Evolutionary conservation across 1,284 basidiomycete species (phyloP), one percentile per base, ranked within the genome.

Genomic region (Kwoniella shivajii): DNA sequence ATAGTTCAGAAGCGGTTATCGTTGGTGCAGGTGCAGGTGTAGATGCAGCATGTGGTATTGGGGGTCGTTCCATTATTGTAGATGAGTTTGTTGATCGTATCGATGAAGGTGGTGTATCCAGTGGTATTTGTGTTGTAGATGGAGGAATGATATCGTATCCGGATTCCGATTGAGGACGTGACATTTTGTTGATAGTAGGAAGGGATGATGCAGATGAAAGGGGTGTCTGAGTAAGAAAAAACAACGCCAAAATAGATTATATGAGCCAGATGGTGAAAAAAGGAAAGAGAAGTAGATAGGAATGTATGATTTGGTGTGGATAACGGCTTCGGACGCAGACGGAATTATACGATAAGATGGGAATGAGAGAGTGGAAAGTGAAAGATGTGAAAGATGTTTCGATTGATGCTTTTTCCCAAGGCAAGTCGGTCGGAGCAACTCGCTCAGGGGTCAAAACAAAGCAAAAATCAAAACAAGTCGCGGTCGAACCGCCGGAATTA

Each of bases 211-310:
- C 55, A 51, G 62, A 39, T 50, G 55, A 56, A 59, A 61, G 54
- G 42, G 58, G 39, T 18, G 70, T 70, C 59, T 72, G 68, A 70
- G 70, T 64, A 59, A 62, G 38, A 49, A 18, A 42, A 50, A n/a
- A n/a, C n/a, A n/a, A 26, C 49, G 22, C 24, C 31, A 30, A 42
- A 37, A 50, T 45, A 20, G 41, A 36, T 27, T 46, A 48, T 42
- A 60, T 51, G 49, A 56, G 54, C 50, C 49, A 46, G 47, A 33
- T 47, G 49, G 44, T 16, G 16, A 16, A 26, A 29, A 26, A 6
- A 39, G 36, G 22, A n/a, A 39, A 36, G 11, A 51, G 50, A 43
- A 48, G 41, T 34, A 37, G 18, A 36, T 36, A 34, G 18, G 47
- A 16, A 22, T 41, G 29, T 4, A 41, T 41, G 29, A 20, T 26